phyloP scores from a whole-genome alignment of 2,329 filamentous ascomycete genomes.

The Ascochyta rabiei region DNA sequence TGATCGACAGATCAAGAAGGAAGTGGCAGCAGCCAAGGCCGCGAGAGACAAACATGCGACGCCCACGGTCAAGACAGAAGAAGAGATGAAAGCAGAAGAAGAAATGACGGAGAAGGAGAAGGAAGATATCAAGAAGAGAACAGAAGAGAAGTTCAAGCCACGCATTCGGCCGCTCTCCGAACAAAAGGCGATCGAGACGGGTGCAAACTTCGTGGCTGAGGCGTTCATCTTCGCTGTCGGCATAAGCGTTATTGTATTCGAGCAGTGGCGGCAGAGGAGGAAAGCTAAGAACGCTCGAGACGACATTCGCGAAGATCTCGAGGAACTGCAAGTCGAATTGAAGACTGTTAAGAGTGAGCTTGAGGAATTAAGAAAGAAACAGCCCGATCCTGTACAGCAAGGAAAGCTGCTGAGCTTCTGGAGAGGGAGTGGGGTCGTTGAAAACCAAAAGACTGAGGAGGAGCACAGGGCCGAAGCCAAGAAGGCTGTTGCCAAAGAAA shows the following conservation, averaged over 20 bases:
- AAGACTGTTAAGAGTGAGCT: conserved; percentile 48
- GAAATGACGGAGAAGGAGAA: conserved; percentile 55
- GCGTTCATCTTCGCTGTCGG: conserved; percentile 70
- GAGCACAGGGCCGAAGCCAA: conserved; percentile 14
- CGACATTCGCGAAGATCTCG: conserved; percentile 64
- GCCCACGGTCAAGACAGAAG: conserved; percentile 68
- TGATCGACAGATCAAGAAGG: conserved; percentile 58
- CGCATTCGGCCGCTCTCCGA: conserved; percentile 69
- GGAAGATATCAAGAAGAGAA: conserved; percentile 54
- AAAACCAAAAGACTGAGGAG: conserved; percentile 27
- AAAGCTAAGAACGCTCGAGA: conserved; percentile 66
- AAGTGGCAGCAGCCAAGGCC: conserved; percentile 62
- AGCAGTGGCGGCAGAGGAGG: conserved; percentile 64
- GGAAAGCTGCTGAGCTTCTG: conserved; percentile 39
- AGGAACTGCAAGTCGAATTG: conserved; percentile 60
- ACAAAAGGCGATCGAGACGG: conserved; percentile 70
- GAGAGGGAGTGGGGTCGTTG: conserved; percentile 31
- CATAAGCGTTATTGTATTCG: conserved; percentile 66
- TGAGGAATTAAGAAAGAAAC: conserved; percentile 47
- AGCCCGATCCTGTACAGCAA: conserved; percentile 33
- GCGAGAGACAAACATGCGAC: conserved; percentile 57
- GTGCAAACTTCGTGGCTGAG: conserved; percentile 72
- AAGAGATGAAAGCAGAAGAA: conserved; percentile 63
- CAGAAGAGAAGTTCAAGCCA: conserved; percentile 51
- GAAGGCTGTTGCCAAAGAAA: conserved; percentile 9